Conservation (phyloP, 805 yeast species). For the Zygosaccharomyces rouxii region DNA sequence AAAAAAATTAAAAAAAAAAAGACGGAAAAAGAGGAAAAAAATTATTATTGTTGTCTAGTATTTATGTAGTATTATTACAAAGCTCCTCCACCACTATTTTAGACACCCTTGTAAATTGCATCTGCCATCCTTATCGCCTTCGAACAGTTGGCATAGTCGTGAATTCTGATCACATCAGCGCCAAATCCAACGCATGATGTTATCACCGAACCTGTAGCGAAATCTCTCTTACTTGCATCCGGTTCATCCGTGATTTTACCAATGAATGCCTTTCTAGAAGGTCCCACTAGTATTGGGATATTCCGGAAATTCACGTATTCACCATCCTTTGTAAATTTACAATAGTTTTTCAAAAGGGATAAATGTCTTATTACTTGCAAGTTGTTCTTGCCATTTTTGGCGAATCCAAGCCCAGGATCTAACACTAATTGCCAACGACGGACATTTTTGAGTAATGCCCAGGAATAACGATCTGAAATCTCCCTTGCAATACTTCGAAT, state of each 20-base stretch:
- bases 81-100: not conserved
- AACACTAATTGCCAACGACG: constrained; percentile 84
- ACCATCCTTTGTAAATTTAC: constrained; percentile 26
- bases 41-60: constrained; percentile 1
- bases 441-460: constrained; percentile 61
- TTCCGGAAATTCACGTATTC: constrained; percentile 31
- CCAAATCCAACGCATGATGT: constrained; percentile 70
- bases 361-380: constrained; percentile 53
- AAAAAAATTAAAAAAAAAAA: not conserved
- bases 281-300: constrained; percentile 73
- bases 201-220: constrained; percentile 73
- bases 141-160: constrained; percentile 62
- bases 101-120: constrained; percentile 40
- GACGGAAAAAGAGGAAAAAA: not conserved
- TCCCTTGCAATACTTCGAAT: constrained; percentile 63
- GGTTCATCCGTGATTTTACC: constrained; percentile 64
- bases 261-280: constrained; percentile 83
- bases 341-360: constrained; percentile 46
- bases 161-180: constrained; percentile 82
- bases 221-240: constrained; percentile 55
- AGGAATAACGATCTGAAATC: constrained; percentile 48
- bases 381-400: constrained; percentile 75
- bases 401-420: constrained; percentile 97
- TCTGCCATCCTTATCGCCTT: constrained; percentile 63
- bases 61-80: constrained; percentile 7